A percentile compares a stretch with the other conserved stretches of the same genome.
Evolutionary conservation across 768 basidiomycete genomes (phyloP).

Genomic region (Ephemerocybe angulata): DNA sequence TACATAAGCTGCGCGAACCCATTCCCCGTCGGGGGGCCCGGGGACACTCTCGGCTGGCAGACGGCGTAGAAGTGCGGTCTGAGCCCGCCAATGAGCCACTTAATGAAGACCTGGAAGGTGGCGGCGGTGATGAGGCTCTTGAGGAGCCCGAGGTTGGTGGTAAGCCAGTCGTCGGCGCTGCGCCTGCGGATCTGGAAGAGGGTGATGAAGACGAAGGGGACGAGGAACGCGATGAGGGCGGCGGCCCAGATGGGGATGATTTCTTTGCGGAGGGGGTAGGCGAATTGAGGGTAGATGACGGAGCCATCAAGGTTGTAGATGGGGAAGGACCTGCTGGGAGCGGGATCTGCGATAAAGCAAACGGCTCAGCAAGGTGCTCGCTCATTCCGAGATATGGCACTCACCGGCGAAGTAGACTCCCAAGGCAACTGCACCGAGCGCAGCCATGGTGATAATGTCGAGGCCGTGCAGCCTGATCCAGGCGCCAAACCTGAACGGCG

Average conservation of each 20-base stretch:
- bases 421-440: constrained; percentile 48
- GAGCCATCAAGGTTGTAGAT: constrained; percentile 42
- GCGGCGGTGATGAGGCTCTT: constrained; percentile 34
- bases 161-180: constrained; percentile 41
- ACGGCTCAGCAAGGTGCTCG: not conserved
- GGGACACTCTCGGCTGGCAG: constrained; percentile 35
- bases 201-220: constrained; percentile 51
- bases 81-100: constrained; percentile 50
- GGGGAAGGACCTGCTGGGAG: constrained; percentile 39
- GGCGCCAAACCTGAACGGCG: constrained; percentile 18
- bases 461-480: constrained; percentile 48
- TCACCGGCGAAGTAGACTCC: constrained; percentile 49
- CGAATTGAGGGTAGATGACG: constrained; percentile 51
- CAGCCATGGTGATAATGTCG: constrained; percentile 52
- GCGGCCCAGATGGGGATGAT: constrained; percentile 52
- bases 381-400: not conserved
- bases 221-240: constrained; percentile 50
- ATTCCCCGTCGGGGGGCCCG: constrained; percentile 41
- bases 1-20: constrained; percentile 38
- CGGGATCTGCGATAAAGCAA: constrained; percentile 28
- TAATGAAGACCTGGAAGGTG: constrained; percentile 45
- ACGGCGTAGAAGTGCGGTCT: constrained; percentile 51
- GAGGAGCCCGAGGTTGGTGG: constrained; percentile 50
- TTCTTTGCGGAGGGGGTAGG: constrained; percentile 46
- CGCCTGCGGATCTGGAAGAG: constrained; percentile 49